Conservation (phyloP, 2,329 filamentous ascomycete genomes). For the Ophiocordyceps australis region DNA sequence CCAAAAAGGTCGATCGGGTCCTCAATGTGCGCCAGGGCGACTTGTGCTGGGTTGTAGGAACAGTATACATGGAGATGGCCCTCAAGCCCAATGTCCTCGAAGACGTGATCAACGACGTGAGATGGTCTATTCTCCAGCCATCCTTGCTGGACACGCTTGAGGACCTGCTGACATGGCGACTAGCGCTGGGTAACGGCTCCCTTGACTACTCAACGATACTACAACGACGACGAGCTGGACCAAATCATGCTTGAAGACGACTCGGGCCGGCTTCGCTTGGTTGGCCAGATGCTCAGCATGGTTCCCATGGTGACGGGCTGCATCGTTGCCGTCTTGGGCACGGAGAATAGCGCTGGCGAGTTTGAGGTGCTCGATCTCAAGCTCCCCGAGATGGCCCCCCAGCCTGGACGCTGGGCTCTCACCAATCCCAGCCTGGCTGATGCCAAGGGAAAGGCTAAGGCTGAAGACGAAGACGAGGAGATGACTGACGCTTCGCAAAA, state of each 20-base stretch:
- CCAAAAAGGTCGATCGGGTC: slow-evolving; percentile 66
- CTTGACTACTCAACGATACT: slow-evolving; percentile 59
- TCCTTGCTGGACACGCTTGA: slow-evolving; percentile 1
- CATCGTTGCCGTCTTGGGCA: slow-evolving; percentile 86
- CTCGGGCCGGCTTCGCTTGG: slow-evolving; percentile 69
- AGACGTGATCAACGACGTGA: slow-evolving; percentile 80
- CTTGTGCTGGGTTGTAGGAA: slow-evolving; percentile 87
- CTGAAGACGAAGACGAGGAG: slow-evolving; percentile 26
- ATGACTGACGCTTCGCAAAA: slow-evolving; percentile 31
- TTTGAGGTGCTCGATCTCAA: slow-evolving; percentile 86
- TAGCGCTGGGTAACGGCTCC: slow-evolving; percentile 83
- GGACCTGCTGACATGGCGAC: not conserved
- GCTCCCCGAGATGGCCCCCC: slow-evolving; percentile 69
- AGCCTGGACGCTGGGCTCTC: slow-evolving; percentile 63
- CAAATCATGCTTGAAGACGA: slow-evolving; percentile 89
- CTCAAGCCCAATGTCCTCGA: slow-evolving; percentile 92
- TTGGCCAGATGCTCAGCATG: slow-evolving; percentile 48
- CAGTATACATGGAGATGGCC: slow-evolving; percentile 93
- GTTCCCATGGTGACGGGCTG: slow-evolving; percentile 77
- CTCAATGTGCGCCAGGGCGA: slow-evolving; percentile 91
- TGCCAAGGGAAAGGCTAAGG: slow-evolving; percentile 13
- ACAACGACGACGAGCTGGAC: slow-evolving; percentile 36
- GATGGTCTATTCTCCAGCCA: too few species aligned
- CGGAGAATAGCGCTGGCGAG: slow-evolving; percentile 79
- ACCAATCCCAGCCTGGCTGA: slow-evolving; percentile 27